Percentiles rank a stretch among this genome's conserved stretches.
These are phyloP conservation scores for Amphibolis antarctica DNA, from an alignment of 106 monocot species.

Conservation along the genomic window DNA sequence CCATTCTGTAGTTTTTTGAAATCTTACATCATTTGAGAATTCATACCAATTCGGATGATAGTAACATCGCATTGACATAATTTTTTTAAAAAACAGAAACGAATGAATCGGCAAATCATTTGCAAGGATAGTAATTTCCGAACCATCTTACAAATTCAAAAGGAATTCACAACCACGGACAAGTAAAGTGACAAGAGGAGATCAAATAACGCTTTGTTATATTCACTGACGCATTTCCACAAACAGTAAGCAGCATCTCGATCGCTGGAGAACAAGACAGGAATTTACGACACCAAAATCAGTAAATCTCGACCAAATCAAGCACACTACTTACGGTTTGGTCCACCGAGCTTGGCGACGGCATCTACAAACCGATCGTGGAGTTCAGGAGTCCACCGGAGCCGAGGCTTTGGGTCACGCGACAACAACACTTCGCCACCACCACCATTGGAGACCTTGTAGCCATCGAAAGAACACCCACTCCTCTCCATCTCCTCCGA, in stretches of 20 bases:
- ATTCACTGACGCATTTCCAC: no score
- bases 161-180: no score
- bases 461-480: background rate
- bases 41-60: no score
- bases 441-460: background rate
- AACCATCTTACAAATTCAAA: no score
- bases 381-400: constrained; percentile 85
- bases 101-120: no score
- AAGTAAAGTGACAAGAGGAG: no score
- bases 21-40: no score
- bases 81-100: no score
- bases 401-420: constrained; percentile 67
- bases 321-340: constrained; percentile 41
- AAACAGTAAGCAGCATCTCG: background rate
- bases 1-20: no score
- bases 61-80: no score
- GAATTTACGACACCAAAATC: background rate
- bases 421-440: constrained; percentile 29
- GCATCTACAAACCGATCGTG: constrained; percentile 83
- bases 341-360: constrained; percentile 73
- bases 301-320: background rate
- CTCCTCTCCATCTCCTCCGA: background rate
- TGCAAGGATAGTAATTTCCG: no score
- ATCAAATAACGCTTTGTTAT: no score
- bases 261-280: background rate